Base-by-base conservation (phyloP, 176 grass and related monocot genomes). In the Zizania latifolia region DNA sequence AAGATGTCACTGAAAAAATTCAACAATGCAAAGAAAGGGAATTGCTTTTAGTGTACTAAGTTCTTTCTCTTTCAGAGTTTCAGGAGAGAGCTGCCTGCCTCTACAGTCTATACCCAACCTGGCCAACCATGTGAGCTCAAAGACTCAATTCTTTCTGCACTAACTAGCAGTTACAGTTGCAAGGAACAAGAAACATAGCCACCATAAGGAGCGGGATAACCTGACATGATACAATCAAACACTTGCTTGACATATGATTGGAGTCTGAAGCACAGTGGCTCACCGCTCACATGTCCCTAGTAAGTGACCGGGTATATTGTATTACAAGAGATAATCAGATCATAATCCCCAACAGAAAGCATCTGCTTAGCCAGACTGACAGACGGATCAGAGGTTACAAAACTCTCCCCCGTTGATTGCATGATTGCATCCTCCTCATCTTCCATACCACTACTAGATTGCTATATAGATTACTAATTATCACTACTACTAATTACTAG, bases 341-440 rank as follows among this genome's bases (percentile, higher is more conserved):
- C n/a, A n/a, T 29, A 63, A 35, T 62, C 27, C 22, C 39, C 43
- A 39, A 34, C 53, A 37, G 54, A 24, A 59, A 80, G 62, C 69
- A 63, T 75, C 16, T 79, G 32, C 81, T 63, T 72, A 75, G 34
- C 69, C 65, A 79, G 35, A 61, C n/a, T n/a, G n/a, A n/a, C n/a
- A n/a, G n/a, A n/a, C n/a, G n/a, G n/a, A n/a, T n/a, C 67, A 83
- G 59, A 71, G 53, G 69, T 68, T 62, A 83, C 62, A 88, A 83
- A 88, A 56, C 83, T 68, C 74, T 58, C 61, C 75, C 71, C 79
- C 71, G 21, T 45, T 9, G 19, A 27, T 45, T n/a, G n/a, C n/a
- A n/a, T n/a, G n/a, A n/a, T n/a, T 54, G 51, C 80, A 62, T 68
- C 74, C 66, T 70, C 39, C 71, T 75, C 75, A 31, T 58, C 29